Evolutionary conservation across 2,329 filamentous ascomycete species (phyloP).

Genomic region (Colletotrichum tabaci): DNA sequence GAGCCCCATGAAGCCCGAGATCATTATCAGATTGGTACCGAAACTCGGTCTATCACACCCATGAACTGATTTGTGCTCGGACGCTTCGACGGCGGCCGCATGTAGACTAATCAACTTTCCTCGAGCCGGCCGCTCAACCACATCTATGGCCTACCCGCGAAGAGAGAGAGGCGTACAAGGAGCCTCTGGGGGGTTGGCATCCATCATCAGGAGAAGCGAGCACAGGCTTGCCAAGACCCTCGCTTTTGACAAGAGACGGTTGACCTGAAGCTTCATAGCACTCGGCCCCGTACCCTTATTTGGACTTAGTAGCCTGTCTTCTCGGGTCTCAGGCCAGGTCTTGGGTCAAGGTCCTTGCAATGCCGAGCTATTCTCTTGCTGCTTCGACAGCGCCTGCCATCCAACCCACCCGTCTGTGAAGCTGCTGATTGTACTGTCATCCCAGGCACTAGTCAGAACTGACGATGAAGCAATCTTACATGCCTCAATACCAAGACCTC

Average conservation of each 20-base stretch:
- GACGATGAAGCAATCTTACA: constrained; percentile 11
- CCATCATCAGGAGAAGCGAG: neutral
- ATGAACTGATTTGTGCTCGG: neutral
- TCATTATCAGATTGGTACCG: too few relatives aligned
- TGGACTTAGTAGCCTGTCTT: neutral
- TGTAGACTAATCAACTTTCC: neutral
- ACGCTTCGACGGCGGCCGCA: neutral
- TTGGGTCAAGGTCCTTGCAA: too few relatives aligned
- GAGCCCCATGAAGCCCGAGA: too few relatives aligned
- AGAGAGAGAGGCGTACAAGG: too few relatives aligned
- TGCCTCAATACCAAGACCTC: constrained; percentile 7
- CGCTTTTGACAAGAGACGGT: neutral
- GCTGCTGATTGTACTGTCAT: neutral
- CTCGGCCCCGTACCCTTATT: neutral
- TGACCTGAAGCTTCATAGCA: neutral
- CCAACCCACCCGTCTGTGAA: too few relatives aligned
- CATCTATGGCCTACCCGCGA: too few relatives aligned
- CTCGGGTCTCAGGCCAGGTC: too few relatives aligned
- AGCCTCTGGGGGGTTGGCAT: too few relatives aligned
- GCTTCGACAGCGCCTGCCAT: neutral
- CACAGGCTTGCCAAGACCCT: neutral
- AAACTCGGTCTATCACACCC: neutral
- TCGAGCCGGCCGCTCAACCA: too few relatives aligned
- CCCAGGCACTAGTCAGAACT: neutral
- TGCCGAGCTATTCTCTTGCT: neutral